phyloP scores from a whole-genome alignment of 2,329 filamentous ascomycete genomes.

The Scedosporium minutisporum region DNA sequence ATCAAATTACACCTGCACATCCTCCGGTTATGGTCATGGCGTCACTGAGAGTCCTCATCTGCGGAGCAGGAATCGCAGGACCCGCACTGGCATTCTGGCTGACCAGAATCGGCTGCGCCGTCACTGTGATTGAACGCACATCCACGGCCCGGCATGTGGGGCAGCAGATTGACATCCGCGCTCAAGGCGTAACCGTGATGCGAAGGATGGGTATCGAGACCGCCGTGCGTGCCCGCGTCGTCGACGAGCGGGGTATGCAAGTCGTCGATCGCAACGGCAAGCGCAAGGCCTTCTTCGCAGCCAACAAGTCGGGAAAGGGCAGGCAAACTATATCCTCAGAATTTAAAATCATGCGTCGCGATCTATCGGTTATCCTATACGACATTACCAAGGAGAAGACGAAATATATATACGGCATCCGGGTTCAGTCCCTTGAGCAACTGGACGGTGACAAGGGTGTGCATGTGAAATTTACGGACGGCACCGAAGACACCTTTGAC shows the following conservation, averaged over 20 bases:
- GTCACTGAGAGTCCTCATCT: slow-evolving; percentile 35
- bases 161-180: slow-evolving; percentile 36
- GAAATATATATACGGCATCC: slow-evolving; percentile 20
- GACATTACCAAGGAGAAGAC: slow-evolving; percentile 22
- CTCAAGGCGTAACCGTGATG: slow-evolving; percentile 28
- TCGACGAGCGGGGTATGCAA: slow-evolving; percentile 37
- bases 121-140: slow-evolving; percentile 34
- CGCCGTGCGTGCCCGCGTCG: slow-evolving; percentile 23
- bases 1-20: too few species aligned
- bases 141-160: slow-evolving; percentile 26
- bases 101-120: slow-evolving; percentile 22
- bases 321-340: slow-evolving; percentile 40
- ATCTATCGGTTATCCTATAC: slow-evolving; percentile 41
- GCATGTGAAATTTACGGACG: slow-evolving; percentile 32
- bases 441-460: slow-evolving; percentile 17
- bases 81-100: slow-evolving; percentile 32
- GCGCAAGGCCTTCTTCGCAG: slow-evolving; percentile 26
- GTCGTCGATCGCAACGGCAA: slow-evolving; percentile 32
- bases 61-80: slow-evolving; percentile 35
- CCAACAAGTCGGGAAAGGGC: slow-evolving; percentile 28
- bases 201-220: slow-evolving; percentile 29
- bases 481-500: slow-evolving; percentile 32
- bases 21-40: slow-evolving; percentile 12
- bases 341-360: slow-evolving; percentile 50
- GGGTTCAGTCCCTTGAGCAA: slow-evolving; percentile 19